phyloP scores from a whole-genome alignment of 23 red algal species.

The Agarophyton chilense region DNA sequence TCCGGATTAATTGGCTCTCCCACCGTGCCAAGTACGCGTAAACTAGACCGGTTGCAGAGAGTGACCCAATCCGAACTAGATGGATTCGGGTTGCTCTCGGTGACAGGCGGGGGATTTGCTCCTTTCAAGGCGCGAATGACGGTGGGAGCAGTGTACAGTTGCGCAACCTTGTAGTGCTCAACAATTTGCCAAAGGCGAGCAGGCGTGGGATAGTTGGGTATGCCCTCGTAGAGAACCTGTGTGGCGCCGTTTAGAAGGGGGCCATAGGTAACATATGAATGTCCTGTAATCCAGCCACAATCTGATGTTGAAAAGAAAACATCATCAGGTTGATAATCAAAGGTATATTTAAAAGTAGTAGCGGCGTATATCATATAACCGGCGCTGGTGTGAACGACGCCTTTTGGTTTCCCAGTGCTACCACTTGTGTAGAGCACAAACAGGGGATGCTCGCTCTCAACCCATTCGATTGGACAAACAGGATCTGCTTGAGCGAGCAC shows the following conservation, averaged over 20 bases:
- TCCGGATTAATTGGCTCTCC: slow-evolving; percentile 99
- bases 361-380: slow-evolving; percentile 96
- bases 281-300: slow-evolving; percentile 99
- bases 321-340: slow-evolving; percentile 90
- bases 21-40: slow-evolving; percentile 92
- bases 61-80: slow-evolving; percentile 79
- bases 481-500: slow-evolving; percentile 21
- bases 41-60: slow-evolving; percentile 35
- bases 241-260: slow-evolving; percentile 95
- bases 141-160: slow-evolving; percentile 98
- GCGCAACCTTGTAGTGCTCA: slow-evolving; percentile 80
- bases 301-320: slow-evolving; percentile 99
- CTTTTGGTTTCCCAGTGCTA: slow-evolving; percentile 92
- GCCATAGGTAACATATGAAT: slow-evolving; percentile 96
- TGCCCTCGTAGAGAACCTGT: slow-evolving; percentile 95
- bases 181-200: slow-evolving; percentile 93
- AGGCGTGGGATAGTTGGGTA: slow-evolving; percentile 89
- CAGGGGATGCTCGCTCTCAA: slow-evolving; percentile 93
- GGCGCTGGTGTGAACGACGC: slow-evolving; percentile 87
- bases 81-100: neutral
- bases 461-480: slow-evolving; percentile 85
- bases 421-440: slow-evolving; percentile 97
- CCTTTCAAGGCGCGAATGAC: slow-evolving; percentile 92
- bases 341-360: slow-evolving; percentile 94
- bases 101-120: slow-evolving; percentile 31